Evolutionary conservation across 805 yeast species (phyloP).

Genomic region (Suhomyces canberraensis): DNA sequence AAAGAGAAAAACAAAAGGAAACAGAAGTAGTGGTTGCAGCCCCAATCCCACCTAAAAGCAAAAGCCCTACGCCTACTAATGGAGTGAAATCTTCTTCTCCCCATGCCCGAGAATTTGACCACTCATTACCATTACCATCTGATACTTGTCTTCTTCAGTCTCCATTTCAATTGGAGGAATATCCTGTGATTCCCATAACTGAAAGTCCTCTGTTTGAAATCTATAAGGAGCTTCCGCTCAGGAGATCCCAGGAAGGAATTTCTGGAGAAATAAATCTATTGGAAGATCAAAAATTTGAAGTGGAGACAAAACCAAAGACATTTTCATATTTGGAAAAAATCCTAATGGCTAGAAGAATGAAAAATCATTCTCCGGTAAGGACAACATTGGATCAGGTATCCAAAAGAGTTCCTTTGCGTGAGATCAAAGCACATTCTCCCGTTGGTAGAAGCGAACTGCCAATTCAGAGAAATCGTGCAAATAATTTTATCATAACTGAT

Average conservation of each 20-base stretch:
- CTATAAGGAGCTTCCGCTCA: background rate
- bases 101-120: conserved; percentile 20
- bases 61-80: background rate
- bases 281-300: no score
- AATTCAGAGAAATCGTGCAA: no score
- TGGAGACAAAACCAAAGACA: conserved; percentile 1
- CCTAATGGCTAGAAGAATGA: conserved; percentile 1
- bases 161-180: conserved; percentile 8
- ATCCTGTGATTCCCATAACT: background rate
- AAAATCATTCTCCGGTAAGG: background rate
- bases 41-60: background rate
- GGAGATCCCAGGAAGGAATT: background rate
- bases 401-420: background rate
- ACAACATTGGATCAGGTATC: background rate
- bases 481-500: no score
- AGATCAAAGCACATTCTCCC: no score
- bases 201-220: background rate
- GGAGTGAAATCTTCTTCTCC: background rate
- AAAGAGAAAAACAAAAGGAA: conserved; percentile 6
- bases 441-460: no score
- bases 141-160: conserved; percentile 12
- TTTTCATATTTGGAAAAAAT: conserved; percentile 14
- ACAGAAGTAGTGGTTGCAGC: no score
- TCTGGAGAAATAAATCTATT: background rate
- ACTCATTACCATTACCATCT: conserved; percentile 29